These are phyloP conservation scores for Stevia rebaudiana DNA, from an alignment of 140 eudicot genomes.

Conservation along the genomic window DNA sequence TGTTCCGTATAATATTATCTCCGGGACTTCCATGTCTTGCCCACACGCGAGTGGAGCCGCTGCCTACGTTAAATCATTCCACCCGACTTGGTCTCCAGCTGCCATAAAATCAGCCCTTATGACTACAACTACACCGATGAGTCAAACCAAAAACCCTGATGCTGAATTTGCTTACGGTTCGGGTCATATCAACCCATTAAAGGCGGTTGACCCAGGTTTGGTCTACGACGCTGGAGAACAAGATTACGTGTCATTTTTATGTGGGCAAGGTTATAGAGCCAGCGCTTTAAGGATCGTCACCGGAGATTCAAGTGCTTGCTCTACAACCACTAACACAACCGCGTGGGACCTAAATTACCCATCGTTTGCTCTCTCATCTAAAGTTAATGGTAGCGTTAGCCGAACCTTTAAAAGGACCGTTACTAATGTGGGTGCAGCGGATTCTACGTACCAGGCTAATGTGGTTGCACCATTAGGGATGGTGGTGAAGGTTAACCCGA, in stretches of 20 bases:
- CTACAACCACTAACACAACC: slow-evolving; percentile 31
- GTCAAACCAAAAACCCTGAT: slow-evolving; percentile 27
- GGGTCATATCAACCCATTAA: slow-evolving; percentile 47
- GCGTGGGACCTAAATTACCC: slow-evolving; percentile 71
- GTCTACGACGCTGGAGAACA: slow-evolving; percentile 46
- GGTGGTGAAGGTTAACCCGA: slow-evolving; percentile 37
- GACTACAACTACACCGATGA: slow-evolving; percentile 61
- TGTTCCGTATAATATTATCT: slow-evolving; percentile 45
- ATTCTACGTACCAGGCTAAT: slow-evolving; percentile 42
- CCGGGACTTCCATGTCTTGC: slow-evolving; percentile 86
- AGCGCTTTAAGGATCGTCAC: slow-evolving; percentile 29
- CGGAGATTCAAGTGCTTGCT: slow-evolving; percentile 37
- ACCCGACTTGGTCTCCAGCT: slow-evolving; percentile 76
- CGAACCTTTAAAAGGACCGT: slow-evolving; percentile 47
- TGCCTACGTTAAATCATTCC: slow-evolving; percentile 58
- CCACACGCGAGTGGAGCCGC: slow-evolving; percentile 74
- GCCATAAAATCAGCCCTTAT: slow-evolving; percentile 71
- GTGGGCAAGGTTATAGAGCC: slow-evolving; percentile 52
- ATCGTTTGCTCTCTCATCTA: slow-evolving; percentile 46
- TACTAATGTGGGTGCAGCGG: slow-evolving; percentile 61
- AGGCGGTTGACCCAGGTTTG: slow-evolving; percentile 50
- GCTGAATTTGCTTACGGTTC: slow-evolving; percentile 69
- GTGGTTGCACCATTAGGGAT: slow-evolving; percentile 40
- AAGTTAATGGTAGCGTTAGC: background rate
- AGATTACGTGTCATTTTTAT: slow-evolving; percentile 47